Evolutionary conservation across 768 basidiomycete species (phyloP).

Genomic region (Lentinus tigrinus): DNA sequence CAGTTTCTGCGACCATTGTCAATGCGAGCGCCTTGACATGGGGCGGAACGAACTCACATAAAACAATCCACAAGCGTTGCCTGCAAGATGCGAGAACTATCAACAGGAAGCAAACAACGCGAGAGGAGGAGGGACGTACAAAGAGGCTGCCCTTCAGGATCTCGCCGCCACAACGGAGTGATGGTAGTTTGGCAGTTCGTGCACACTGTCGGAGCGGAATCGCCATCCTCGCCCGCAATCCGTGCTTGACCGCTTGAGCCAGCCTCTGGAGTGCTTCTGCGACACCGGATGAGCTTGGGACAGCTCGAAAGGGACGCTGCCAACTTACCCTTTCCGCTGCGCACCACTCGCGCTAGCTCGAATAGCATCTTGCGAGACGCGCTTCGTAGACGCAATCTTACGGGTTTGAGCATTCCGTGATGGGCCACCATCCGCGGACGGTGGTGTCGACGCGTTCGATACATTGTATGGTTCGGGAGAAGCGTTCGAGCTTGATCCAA

Average conservation of each 20-base stretch:
- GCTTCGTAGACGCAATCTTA: constrained; percentile 68
- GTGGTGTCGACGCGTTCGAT: constrained; percentile 73
- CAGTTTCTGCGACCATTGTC: constrained; percentile 62
- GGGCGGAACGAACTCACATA: constrained; percentile 56
- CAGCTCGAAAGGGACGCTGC: background rate
- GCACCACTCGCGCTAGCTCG: constrained; percentile 11
- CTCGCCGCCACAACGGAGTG: constrained; percentile 89
- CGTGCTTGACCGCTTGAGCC: constrained; percentile 32
- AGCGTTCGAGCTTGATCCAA: constrained; percentile 64
- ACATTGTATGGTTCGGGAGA: constrained; percentile 74
- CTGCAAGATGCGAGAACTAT: constrained; percentile 35
- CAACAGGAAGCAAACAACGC: constrained; percentile 1
- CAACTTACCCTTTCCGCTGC: constrained; percentile 47
- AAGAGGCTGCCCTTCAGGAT: constrained; percentile 89
- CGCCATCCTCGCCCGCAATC: constrained; percentile 57
- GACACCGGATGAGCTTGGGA: background rate
- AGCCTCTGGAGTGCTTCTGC: constrained; percentile 65
- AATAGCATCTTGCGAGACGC: constrained; percentile 50
- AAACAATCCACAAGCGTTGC: constrained; percentile 92
- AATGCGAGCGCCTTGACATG: background rate
- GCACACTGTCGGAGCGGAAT: constrained; percentile 77
- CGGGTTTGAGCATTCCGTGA: constrained; percentile 37
- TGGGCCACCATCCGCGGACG: constrained; percentile 54
- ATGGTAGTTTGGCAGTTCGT: constrained; percentile 96
- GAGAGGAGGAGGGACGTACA: constrained; percentile 49